A percentile compares a stretch with the other conserved stretches of the same genome.
These are phyloP conservation scores for Colletotrichum neosansevieriae DNA, from an alignment of 2,329 filamentous ascomycete species.

Conservation along the genomic window DNA sequence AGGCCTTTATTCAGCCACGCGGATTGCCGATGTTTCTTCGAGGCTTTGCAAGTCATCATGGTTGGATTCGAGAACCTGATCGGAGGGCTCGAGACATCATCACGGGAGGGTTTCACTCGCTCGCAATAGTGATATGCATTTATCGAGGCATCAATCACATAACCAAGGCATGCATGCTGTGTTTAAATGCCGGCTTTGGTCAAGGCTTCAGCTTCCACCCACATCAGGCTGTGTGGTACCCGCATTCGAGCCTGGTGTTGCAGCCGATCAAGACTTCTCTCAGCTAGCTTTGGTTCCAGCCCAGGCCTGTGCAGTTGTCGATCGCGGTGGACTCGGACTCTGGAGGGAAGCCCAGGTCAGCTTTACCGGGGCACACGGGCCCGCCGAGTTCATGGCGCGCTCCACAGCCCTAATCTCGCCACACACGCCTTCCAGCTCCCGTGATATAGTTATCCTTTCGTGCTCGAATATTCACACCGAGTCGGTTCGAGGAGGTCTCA, in stretches of 20 bases:
- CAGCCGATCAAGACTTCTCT: background rate
- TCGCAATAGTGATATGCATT: background rate
- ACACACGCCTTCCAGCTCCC: background rate
- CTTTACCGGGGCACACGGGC: background rate
- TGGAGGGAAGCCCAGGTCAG: too few species aligned
- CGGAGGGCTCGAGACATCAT: too few species aligned
- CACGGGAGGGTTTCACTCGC: too few species aligned
- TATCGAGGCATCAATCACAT: background rate
- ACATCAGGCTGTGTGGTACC: background rate
- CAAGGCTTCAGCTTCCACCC: background rate
- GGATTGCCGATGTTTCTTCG: background rate
- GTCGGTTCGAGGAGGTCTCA: background rate
- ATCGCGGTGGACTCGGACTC: background rate
- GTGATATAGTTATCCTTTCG: background rate
- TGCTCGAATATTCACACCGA: background rate
- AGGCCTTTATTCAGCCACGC: background rate
- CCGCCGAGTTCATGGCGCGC: background rate
- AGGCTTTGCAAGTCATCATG: too few species aligned
- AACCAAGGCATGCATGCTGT: too few species aligned
- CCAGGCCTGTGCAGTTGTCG: background rate
- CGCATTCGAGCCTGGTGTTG: background rate
- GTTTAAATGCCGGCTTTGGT: too few species aligned
- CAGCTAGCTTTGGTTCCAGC: too few species aligned
- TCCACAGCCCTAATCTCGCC: constrained; percentile 27
- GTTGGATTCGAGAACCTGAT: too few species aligned